Evolutionary conservation across 2,329 filamentous ascomycete species (phyloP).

Genomic region (Cercospora beticola): DNA sequence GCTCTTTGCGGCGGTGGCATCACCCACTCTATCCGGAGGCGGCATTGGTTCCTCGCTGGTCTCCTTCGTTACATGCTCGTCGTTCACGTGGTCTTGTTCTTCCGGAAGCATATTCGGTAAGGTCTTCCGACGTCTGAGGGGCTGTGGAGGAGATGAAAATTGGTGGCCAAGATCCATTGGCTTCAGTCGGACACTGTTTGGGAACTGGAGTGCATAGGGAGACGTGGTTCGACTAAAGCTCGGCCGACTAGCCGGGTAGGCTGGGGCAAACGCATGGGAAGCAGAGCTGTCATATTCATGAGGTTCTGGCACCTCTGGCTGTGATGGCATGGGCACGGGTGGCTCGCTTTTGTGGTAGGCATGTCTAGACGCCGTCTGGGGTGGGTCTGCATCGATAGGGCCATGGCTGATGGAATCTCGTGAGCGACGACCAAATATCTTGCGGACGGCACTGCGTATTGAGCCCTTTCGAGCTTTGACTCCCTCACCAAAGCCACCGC

Average conservation of each 20-base stretch:
- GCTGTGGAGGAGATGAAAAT: constrained; percentile 30
- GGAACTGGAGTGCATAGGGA: constrained; percentile 40
- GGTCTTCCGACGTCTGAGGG: constrained; percentile 35
- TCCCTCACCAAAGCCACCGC: constrained; percentile 19
- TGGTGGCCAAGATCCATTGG: constrained; percentile 39
- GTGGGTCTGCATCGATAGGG: constrained; percentile 8
- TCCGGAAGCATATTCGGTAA: constrained; percentile 35
- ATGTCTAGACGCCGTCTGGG: constrained; percentile 29
- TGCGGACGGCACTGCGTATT: constrained; percentile 39
- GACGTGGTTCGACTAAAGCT: constrained; percentile 30
- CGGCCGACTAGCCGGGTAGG: constrained; percentile 11
- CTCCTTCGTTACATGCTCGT: constrained; percentile 10
- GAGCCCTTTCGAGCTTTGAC: constrained; percentile 35
- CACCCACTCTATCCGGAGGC: constrained; percentile 9
- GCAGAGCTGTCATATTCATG: constrained; percentile 12
- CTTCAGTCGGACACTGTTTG: constrained; percentile 39
- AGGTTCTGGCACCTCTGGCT: constrained; percentile 23
- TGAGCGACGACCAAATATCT: constrained; percentile 39
- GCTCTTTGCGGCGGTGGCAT: constrained; percentile 11
- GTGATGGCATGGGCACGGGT: constrained; percentile 21
- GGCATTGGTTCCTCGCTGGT: not conserved
- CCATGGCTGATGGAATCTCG: constrained; percentile 27
- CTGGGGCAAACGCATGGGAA: constrained; percentile 6
- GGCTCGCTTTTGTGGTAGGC: constrained; percentile 37
- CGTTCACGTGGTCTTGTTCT: constrained; percentile 30